A percentile compares a stretch with the other conserved stretches of the same genome.
phyloP scores from a whole-genome alignment of 176 grass and related monocot genomes.

The Eragrostis curvula region DNA sequence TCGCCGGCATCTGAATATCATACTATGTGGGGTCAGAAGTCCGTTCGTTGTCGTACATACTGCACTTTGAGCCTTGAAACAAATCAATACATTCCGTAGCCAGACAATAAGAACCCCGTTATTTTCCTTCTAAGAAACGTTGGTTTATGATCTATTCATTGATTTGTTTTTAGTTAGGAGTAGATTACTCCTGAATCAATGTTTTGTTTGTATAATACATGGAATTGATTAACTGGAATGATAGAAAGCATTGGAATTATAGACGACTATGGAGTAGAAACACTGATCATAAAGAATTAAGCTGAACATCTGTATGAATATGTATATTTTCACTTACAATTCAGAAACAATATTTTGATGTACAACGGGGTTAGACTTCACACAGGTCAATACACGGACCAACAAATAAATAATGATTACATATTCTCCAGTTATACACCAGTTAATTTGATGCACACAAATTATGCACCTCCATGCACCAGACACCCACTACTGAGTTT shows the following conservation, averaged over 20 bases:
- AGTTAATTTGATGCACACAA: constrained; percentile 37
- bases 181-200: not conserved
- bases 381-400: constrained; percentile 31
- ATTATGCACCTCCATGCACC: constrained; percentile 35
- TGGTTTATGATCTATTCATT: no score
- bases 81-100: no score
- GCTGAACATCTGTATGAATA: constrained; percentile 6
- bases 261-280: not conserved
- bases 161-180: no score
- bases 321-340: constrained; percentile 51
- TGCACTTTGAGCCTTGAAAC: not conserved
- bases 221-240: not conserved
- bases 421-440: constrained; percentile 51
- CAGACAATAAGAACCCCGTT: not conserved
- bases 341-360: constrained; percentile 39
- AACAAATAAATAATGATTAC: constrained; percentile 36
- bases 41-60: not conserved
- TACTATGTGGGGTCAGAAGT: not conserved
- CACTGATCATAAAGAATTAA: not conserved
- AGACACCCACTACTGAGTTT: constrained; percentile 34
- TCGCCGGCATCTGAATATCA: not conserved
- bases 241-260: not conserved
- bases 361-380: constrained; percentile 46
- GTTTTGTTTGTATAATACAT: not conserved
- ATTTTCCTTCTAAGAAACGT: no score